Percentiles rank a stretch among this genome's conserved stretches.
These are phyloP conservation scores for Emmonsiellopsis sp. DNA, from an alignment of 2,329 filamentous ascomycete species.

Conservation along the genomic window DNA sequence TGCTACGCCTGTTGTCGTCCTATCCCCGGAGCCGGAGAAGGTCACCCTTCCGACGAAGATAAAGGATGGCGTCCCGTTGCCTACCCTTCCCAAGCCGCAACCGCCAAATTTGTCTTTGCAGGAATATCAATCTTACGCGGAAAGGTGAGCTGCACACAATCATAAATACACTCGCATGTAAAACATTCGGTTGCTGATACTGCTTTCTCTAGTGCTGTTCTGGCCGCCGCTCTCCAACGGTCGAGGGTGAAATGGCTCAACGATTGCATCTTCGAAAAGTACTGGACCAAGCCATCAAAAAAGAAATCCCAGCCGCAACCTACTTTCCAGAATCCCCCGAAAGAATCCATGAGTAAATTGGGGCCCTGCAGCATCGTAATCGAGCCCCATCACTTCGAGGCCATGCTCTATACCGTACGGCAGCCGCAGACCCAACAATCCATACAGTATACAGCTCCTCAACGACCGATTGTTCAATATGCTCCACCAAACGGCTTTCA, in stretches of 20 bases:
- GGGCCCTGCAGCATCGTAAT: conserved; percentile 51
- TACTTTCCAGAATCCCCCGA: conserved; percentile 38
- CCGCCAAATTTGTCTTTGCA: conserved; percentile 35
- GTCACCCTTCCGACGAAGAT: conserved; percentile 43
- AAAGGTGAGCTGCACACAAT: conserved; percentile 31
- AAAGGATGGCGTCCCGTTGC: conserved; percentile 44
- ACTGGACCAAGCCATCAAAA: conserved; percentile 49
- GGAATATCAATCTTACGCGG: conserved; percentile 52
- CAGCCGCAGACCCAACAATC: conserved; percentile 33
- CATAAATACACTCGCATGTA: background rate
- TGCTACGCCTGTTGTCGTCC: conserved; percentile 19
- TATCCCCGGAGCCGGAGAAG: conserved; percentile 24
- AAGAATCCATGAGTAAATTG: conserved; percentile 45
- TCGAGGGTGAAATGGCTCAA: conserved; percentile 50
- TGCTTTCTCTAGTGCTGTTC: conserved; percentile 38
- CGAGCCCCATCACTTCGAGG: conserved; percentile 55
- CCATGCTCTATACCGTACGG: conserved; percentile 47
- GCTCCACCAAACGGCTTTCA: conserved; percentile 31
- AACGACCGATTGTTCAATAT: conserved; percentile 35
- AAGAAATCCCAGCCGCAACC: conserved; percentile 41
- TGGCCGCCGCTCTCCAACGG: conserved; percentile 47
- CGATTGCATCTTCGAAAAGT: conserved; percentile 45
- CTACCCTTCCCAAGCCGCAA: conserved; percentile 44
- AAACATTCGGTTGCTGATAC: conserved; percentile 11
- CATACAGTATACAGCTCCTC: conserved; percentile 28